Percentiles rank a stretch among this genome's conserved stretches.
These are phyloP conservation scores for Pythium aphanidermatum DNA, from an alignment of 352 stramenopile genomes.

Conservation along the genomic window DNA sequence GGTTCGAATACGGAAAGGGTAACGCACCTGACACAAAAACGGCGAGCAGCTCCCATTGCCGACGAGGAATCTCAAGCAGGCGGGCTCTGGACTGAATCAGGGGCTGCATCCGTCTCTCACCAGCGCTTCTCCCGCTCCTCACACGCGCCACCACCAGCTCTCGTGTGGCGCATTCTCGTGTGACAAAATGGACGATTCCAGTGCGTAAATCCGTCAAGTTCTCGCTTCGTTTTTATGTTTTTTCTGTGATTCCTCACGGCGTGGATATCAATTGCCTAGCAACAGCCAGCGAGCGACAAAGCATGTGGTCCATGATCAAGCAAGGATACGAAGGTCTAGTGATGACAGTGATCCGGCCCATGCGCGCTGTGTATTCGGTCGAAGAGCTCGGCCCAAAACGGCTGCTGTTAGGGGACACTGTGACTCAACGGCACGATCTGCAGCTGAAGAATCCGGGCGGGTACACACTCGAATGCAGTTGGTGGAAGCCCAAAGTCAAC, in stretches of 20 bases:
- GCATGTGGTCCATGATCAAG: slow-evolving; percentile 80
- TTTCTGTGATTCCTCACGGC: neutral
- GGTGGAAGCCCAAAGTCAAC: slow-evolving; percentile 60
- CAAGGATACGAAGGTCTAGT: slow-evolving; percentile 80
- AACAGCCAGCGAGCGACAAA: slow-evolving; percentile 36
- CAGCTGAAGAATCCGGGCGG: slow-evolving; percentile 70
- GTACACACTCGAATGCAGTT: slow-evolving; percentile 80
- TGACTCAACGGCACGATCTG: slow-evolving; percentile 62
- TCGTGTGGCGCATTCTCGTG: neutral
- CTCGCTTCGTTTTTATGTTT: neutral
- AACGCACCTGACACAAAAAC: too few species aligned
- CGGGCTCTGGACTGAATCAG: too few species aligned
- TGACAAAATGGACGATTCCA: slow-evolving; percentile 20
- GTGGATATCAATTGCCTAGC: slow-evolving; percentile 9
- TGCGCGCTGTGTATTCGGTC: slow-evolving; percentile 50
- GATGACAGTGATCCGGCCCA: slow-evolving; percentile 70
- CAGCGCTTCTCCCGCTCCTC: too few species aligned
- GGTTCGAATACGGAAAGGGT: too few species aligned
- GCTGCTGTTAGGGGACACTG: slow-evolving; percentile 43
- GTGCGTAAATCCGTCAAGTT: slow-evolving; percentile 1
- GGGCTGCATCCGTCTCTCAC: too few species aligned
- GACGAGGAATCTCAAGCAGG: too few species aligned
- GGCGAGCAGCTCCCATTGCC: too few species aligned
- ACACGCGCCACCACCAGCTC: neutral
- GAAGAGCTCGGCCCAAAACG: slow-evolving; percentile 63